A percentile compares a stretch with the other conserved stretches of the same genome.
Evolutionary conservation across 352 stramenopile species (phyloP).

Genomic region (Phytopythium oedochilum): DNA sequence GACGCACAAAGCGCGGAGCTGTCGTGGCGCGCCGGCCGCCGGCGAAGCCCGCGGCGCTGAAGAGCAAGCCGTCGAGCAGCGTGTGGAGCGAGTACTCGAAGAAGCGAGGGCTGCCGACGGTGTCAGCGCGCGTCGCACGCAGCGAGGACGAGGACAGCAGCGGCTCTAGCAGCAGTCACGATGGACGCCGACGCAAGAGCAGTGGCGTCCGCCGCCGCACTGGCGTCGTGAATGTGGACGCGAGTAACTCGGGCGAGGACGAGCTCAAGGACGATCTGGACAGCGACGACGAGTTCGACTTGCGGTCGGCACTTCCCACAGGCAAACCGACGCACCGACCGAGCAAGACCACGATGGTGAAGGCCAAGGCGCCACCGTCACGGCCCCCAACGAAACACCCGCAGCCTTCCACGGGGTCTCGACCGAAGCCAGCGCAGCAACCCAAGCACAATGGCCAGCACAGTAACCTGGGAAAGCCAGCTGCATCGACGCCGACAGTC

Average conservation of each 20-base stretch:
- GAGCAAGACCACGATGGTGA: not conserved
- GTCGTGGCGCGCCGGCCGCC: not conserved
- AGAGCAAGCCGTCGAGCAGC: not conserved
- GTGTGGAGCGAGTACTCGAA: not conserved
- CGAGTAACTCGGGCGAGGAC: conserved; percentile 1
- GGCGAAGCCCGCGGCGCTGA: not conserved
- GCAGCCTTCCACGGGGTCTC: not conserved
- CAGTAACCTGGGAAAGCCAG: not conserved
- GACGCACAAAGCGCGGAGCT: not conserved
- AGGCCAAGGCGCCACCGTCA: not conserved
- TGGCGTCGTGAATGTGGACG: not conserved
- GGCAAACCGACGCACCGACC: not conserved
- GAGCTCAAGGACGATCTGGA: conserved; percentile 5
- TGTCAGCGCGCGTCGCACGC: not conserved
- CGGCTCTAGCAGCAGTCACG: not conserved
- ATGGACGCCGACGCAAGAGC: not conserved
- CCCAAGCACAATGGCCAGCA: not conserved
- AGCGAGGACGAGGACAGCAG: not conserved
- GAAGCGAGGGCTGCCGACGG: not conserved
- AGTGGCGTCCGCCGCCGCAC: not conserved
- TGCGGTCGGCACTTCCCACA: not conserved
- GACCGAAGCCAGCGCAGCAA: conserved; percentile 4
- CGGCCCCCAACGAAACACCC: conserved; percentile 1
- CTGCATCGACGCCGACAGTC: conserved; percentile 7
- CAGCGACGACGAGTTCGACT: conserved; percentile 3